Conservation (phyloP, 1,139 yeast species). For the Zygosaccharomyces sapae region DNA sequence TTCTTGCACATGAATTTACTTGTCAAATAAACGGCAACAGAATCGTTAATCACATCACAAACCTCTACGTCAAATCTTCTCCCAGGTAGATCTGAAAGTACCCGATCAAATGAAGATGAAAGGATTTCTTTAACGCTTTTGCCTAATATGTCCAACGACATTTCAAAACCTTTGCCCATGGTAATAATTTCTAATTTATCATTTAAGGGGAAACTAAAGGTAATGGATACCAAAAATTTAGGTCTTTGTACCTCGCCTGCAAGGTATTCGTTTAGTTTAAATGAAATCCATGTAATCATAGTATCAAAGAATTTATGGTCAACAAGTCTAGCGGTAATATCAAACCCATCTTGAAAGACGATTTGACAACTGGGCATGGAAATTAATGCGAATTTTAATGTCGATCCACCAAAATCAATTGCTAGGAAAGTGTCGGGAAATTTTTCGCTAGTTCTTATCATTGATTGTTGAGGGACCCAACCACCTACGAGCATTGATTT, state of each 20-base stretch:
- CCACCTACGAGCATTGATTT: slow-evolving; percentile 24
- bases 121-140: slow-evolving; percentile 22
- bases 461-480: neutral
- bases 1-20: slow-evolving; percentile 16
- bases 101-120: slow-evolving; percentile 17
- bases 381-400: slow-evolving; percentile 25
- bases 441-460: slow-evolving; percentile 1
- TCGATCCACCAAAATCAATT: slow-evolving; percentile 33
- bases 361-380: slow-evolving; percentile 17
- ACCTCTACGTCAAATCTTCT: slow-evolving; percentile 16
- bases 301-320: slow-evolving; percentile 30
- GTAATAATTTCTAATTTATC: slow-evolving; percentile 27
- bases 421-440: slow-evolving; percentile 16
- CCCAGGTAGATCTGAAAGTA: slow-evolving; percentile 1
- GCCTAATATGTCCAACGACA: slow-evolving; percentile 23
- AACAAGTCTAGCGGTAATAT: slow-evolving; percentile 22
- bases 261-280: slow-evolving; percentile 1
- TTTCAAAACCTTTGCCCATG: slow-evolving; percentile 38
- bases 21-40: slow-evolving; percentile 35
- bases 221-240: slow-evolving; percentile 26
- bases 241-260: neutral
- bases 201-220: slow-evolving; percentile 39
- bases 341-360: slow-evolving; percentile 14
- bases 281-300: slow-evolving; percentile 21
- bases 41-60: slow-evolving; percentile 35